A percentile compares a stretch with the other conserved stretches of the same genome.
Evolutionary conservation across 352 stramenopile genomes (phyloP).

Genomic region (Phytopythium oedochilum): DNA sequence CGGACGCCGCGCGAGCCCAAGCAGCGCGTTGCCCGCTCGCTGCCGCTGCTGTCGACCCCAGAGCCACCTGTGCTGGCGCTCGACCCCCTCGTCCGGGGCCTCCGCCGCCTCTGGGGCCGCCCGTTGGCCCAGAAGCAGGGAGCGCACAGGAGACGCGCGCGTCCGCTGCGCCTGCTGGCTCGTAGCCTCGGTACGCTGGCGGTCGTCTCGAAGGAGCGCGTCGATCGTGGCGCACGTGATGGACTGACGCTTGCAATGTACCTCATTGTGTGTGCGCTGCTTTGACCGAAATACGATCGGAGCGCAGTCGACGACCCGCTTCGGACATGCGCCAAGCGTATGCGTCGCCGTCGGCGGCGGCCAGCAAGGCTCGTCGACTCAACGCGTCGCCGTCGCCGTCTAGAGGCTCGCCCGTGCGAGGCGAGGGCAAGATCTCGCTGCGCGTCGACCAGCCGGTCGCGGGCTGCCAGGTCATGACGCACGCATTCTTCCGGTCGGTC

Average conservation of each 20-base stretch:
- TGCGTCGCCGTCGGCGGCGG: conserved; percentile 19
- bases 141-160: no score
- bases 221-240: background rate
- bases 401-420: conserved; percentile 48
- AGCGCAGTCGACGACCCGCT: background rate
- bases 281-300: no score
- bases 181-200: no score
- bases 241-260: background rate
- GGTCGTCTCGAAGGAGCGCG: background rate
- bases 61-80: no score
- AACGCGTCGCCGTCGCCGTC: conserved; percentile 27
- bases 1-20: background rate
- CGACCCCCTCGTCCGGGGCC: background rate
- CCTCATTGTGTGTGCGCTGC: background rate
- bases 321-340: conserved; percentile 23
- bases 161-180: no score
- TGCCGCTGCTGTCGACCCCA: background rate
- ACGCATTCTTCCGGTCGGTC: conserved; percentile 71
- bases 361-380: conserved; percentile 8
- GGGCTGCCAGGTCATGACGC: conserved; percentile 62
- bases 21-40: background rate
- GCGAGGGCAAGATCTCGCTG: conserved; percentile 72
- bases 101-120: background rate
- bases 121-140: background rate
- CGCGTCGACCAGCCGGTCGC: conserved; percentile 72